Base-by-base conservation (phyloP, 2,329 filamentous ascomycete genomes). In the Ascomycota sp. region DNA sequence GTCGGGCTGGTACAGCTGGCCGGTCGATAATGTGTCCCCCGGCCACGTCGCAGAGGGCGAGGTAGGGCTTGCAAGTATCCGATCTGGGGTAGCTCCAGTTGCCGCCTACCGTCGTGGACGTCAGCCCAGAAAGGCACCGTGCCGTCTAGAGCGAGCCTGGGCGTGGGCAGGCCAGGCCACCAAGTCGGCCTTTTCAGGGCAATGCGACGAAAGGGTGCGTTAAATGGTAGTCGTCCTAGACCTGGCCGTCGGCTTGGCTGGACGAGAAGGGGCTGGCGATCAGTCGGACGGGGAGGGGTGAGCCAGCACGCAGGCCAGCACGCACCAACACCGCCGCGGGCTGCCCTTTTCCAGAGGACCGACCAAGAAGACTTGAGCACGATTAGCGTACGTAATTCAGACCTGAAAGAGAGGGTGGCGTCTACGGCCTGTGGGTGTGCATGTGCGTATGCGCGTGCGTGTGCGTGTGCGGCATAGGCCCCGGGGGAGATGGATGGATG, bases 31-130 rank as follows among this genome's bases (percentile, higher is more conserved):
- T 66, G 65, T 68, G 63, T 37, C 30, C 44, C 61, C 56, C 55
- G 58, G 62, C 66, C 65, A 69, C 64, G 65, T 69, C 63, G 64
- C 63, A 63, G 56, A 55, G 46, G 50, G 45, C 22, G 34, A 29
- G 27, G 53, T 56, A 63, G 53, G 59, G 61, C 59, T 59, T 61
- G 59, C 55, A 58, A 57, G 50, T 29, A 37, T 31, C 36, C 30
- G 34, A 17, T 25, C 33, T 44, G 48, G 49, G 49, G 55, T 55
- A 55, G 56, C 40, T 40, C 41, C 38, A 41, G 40, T 33, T 41
- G 59, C 57, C 53, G 59, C 55, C 56, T 65, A 61, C 63, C 65
- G 38, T 40, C 35, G 37, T 42, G 38, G 27, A 24, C 32, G 30
- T 30, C 20, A 22, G 25, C 27, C 27, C 40, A 48, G 40, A 47